Base-by-base conservation (phyloP, 805 yeast genomes). In the Candida cerambycidarum region DNA sequence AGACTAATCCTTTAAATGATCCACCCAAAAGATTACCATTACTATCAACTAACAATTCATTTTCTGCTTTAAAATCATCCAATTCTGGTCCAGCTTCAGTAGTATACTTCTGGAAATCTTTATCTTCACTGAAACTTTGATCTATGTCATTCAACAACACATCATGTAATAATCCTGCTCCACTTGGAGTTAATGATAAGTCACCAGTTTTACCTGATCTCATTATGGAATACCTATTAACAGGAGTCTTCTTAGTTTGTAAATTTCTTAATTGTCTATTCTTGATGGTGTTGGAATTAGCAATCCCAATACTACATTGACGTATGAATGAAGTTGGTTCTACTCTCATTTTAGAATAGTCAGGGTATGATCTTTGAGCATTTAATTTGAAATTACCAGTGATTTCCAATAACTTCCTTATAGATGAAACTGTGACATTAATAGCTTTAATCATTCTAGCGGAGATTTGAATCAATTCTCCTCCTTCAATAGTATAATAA, bases 351-450 rank as follows among this genome's bases (percentile, higher is more conserved):
- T 59, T 60, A 8, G 73, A 61, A 49, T 84, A 84, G 57, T 86
- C 85, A 1, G 88, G 83, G 55, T 84, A 85, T 15, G 78, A 67
- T 54, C 89, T 73, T 32, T 79, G 81, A 3, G 54, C 24, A 16
- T 79, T 75, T 35, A 85, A 63, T 52, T 74, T 75, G 57, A 83
- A 82, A 49, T 83, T 86, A n/a, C 85, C 85, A n/a, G 82, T 75
- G 14, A 78, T 56, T 8, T 76, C 69, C 23, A 83, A 57, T 32
- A 81, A 67, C 43, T 66, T 71, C 47, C 75, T 60, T 41, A 83
- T 80, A 8, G 79, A 76, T 1, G 61, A 54, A 15, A 80, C 68
- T 1, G 83, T 76, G 15, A 60, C 53, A 9, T 77, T 58, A 17
- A 81, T 78, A 1, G 80, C 66, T 36, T 73, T 70, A 17, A 85